Percentiles rank a stretch among this genome's conserved stretches.
Evolutionary conservation across 202 grass and related monocot species (phyloP).

Genomic region (Schoenoplectus triqueter): DNA sequence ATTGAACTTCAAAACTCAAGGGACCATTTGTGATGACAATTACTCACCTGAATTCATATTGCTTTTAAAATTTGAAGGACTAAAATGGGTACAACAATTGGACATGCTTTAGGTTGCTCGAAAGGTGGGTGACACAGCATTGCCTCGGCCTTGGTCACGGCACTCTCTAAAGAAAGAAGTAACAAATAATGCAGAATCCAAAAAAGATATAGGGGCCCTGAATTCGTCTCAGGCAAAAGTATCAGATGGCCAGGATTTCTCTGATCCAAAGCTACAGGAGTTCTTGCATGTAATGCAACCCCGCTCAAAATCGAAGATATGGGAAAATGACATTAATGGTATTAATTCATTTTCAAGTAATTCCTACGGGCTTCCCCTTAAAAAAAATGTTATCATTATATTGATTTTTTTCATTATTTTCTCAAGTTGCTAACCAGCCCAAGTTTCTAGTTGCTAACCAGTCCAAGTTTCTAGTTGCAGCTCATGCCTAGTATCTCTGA

Average conservation of each 20-base stretch:
- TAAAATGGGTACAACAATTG: slow-evolving; percentile 28
- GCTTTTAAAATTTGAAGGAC: neutral
- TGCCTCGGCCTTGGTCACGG: slow-evolving; percentile 82
- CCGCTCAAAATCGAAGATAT: slow-evolving; percentile 86
- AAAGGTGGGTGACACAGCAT: slow-evolving; percentile 74
- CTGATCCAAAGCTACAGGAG: slow-evolving; percentile 76
- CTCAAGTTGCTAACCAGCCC: neutral
- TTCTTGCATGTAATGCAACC: slow-evolving; percentile 94
- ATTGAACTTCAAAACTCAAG: neutral
- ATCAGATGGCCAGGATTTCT: slow-evolving; percentile 52
- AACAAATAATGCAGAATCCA: slow-evolving; percentile 47
- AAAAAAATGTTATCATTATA: slow-evolving; percentile 39
- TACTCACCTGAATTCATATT: neutral
- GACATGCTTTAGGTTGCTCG: slow-evolving; percentile 65
- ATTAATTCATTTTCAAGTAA: neutral
- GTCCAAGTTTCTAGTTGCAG: neutral
- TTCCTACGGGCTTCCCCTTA: too few species aligned
- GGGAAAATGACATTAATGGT: slow-evolving; percentile 78
- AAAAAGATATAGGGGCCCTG: slow-evolving; percentile 30
- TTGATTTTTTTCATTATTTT: neutral
- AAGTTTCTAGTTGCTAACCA: neutral
- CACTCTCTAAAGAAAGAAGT: slow-evolving; percentile 73
- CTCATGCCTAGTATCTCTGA: neutral
- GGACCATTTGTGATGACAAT: slow-evolving; percentile 5
- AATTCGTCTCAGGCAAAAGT: slow-evolving; percentile 28